These are phyloP conservation scores for Mycena latifolia DNA, from an alignment of 768 basidiomycete species.

Conservation along the genomic window DNA sequence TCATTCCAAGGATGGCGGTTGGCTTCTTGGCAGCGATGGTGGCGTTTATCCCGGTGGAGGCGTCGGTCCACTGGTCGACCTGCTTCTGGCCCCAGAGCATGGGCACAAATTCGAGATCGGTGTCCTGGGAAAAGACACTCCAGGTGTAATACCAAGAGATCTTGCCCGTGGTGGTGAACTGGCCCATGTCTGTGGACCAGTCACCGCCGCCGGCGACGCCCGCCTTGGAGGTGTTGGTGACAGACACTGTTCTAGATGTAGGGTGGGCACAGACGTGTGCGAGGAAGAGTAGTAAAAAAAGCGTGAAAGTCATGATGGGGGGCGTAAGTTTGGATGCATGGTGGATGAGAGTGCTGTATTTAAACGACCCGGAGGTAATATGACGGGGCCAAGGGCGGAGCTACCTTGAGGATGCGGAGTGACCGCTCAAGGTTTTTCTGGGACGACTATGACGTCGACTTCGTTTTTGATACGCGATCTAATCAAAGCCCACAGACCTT, in stretches of 20 bases:
- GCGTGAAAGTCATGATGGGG: conserved; percentile 32
- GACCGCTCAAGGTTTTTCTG: too few species aligned
- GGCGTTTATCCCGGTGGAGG: conserved; percentile 48
- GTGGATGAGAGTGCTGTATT: conserved; percentile 7
- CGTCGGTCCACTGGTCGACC: conserved; percentile 53
- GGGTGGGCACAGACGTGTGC: conserved; percentile 18
- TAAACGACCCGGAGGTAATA: conserved; percentile 1
- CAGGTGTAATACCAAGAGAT: conserved; percentile 71
- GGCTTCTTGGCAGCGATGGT: conserved; percentile 52
- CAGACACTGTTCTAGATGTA: conserved; percentile 33
- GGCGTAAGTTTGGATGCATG: neutral
- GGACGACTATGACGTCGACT: too few species aligned
- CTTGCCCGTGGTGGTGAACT: conserved; percentile 59
- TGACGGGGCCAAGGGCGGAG: conserved; percentile 12
- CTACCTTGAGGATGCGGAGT: conserved; percentile 2
- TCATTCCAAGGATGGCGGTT: conserved; percentile 63
- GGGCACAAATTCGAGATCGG: conserved; percentile 65
- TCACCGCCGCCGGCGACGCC: conserved; percentile 65
- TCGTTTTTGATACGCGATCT: too few species aligned
- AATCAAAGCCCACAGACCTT: too few species aligned
- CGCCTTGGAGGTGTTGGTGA: conserved; percentile 57
- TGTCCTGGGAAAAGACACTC: conserved; percentile 49
- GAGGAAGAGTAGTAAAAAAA: conserved; percentile 15
- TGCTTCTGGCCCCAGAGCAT: conserved; percentile 65
- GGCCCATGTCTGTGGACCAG: conserved; percentile 52